phyloP scores from a whole-genome alignment of 371 early-diverging fungal genomes.

The Coemansia sp. region DNA sequence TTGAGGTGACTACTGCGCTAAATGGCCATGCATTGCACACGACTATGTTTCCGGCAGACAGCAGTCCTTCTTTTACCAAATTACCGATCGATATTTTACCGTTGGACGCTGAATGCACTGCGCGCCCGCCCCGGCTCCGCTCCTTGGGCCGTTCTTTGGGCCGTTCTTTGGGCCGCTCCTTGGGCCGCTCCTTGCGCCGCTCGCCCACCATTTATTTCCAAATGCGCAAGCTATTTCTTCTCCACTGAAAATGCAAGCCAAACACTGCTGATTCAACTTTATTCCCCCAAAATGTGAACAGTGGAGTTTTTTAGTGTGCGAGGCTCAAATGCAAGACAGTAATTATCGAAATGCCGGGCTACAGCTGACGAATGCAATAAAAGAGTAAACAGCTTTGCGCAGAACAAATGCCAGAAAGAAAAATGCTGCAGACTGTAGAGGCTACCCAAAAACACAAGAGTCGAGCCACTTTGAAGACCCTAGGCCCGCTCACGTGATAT shows the following conservation, averaged over 20 bases:
- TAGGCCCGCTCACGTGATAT: not conserved
- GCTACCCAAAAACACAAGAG: too few relatives aligned
- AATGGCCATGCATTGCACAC: constrained; percentile 53
- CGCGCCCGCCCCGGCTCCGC: not conserved
- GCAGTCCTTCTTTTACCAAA: constrained; percentile 19
- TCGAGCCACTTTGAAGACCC: not conserved
- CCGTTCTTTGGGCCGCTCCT: constrained; percentile 1
- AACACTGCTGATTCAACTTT: too few relatives aligned
- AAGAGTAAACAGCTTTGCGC: not conserved
- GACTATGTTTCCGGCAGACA: constrained; percentile 12
- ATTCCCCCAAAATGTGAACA: too few relatives aligned
- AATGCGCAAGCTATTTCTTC: not conserved
- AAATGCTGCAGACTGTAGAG: not conserved
- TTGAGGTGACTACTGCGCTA: constrained; percentile 50
- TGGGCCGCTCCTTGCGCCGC: constrained; percentile 2
- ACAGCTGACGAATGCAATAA: not conserved
- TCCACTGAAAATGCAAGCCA: not conserved
- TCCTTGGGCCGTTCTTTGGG: not conserved
- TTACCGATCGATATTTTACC: constrained; percentile 23
- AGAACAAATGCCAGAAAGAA: not conserved
- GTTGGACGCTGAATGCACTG: not conserved
- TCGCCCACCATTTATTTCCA: constrained; percentile 5
- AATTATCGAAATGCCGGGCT: not conserved
- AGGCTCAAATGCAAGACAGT: not conserved
- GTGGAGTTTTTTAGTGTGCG: too few relatives aligned